These are phyloP conservation scores for Cucumis melo DNA, from an alignment of 306 rosid species.

Conservation along the genomic window DNA sequence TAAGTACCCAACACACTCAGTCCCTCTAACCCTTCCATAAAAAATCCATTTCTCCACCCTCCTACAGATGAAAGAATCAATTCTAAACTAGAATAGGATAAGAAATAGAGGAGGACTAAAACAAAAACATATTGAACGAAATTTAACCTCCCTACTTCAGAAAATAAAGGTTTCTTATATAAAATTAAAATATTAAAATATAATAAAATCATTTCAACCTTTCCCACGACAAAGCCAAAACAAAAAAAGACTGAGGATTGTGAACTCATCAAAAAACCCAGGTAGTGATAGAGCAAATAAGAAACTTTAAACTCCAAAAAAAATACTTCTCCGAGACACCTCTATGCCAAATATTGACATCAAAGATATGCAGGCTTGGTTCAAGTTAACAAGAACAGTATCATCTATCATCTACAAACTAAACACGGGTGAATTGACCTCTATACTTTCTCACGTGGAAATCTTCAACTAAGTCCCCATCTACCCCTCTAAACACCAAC, in stretches of 20 bases:
- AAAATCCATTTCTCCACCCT: neutral
- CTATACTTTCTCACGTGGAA: neutral
- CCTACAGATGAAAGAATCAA: neutral
- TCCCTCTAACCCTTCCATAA: too few species aligned
- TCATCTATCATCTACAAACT: neutral
- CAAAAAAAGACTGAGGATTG: neutral
- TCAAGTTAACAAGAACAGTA: neutral
- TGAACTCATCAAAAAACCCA: neutral
- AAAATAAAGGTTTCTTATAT: neutral
- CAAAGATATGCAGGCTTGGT: neutral
- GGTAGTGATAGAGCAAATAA: neutral
- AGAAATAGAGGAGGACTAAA: neutral
- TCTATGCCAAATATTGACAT: neutral
- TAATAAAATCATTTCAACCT: neutral
- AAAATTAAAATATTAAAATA: neutral
- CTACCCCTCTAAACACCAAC: neutral
- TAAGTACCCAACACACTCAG: neutral
- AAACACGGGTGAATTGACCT: neutral
- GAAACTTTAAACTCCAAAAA: neutral
- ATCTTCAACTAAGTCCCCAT: neutral
- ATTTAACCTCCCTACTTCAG: neutral
- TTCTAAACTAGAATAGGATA: neutral
- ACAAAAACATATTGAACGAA: neutral
- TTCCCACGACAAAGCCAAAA: neutral
- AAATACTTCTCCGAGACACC: neutral